A percentile compares a stretch with the other conserved stretches of the same genome.
phyloP scores from a whole-genome alignment of 164 flowering plant genomes.

The Macadamia tetraphylla region DNA sequence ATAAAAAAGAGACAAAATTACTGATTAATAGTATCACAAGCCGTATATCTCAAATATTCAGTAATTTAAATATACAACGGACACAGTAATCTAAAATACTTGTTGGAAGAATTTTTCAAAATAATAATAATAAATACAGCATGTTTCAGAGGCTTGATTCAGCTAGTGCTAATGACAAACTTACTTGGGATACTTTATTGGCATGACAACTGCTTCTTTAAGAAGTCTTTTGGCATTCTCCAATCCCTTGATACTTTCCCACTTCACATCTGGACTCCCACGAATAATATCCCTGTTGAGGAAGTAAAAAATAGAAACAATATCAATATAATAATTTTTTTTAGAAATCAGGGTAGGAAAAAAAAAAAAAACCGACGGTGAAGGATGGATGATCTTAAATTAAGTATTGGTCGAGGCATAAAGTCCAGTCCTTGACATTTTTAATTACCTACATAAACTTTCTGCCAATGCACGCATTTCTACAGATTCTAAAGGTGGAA shows the following conservation, averaged over 20 bases:
- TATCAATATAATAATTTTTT: not conserved
- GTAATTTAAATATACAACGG: too few species aligned
- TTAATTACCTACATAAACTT: conserved; percentile 66
- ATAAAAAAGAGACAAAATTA: too few species aligned
- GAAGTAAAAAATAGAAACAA: not conserved
- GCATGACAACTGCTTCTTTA: conserved; percentile 99
- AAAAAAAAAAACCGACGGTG: too few species aligned
- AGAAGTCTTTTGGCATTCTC: conserved; percentile 89
- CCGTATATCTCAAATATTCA: too few species aligned
- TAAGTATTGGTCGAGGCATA: not conserved
- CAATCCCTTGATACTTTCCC: conserved; percentile 98
- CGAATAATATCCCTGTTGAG: conserved; percentile 80
- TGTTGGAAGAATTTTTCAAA: not conserved
- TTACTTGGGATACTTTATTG: conserved; percentile 97
- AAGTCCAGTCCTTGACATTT: not conserved
- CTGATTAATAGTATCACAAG: not conserved
- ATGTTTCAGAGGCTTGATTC: not conserved
- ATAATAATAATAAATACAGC: not conserved
- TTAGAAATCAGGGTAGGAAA: not conserved
- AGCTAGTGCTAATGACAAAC: conserved; percentile 13
- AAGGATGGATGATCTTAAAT: too few species aligned
- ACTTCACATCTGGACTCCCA: conserved; percentile 92
- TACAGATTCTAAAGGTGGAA: conserved; percentile 89
- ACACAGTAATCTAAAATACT: not conserved
- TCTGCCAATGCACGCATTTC: conserved; percentile 88